Base-by-base conservation (phyloP, 805 yeast species). In the Myxozyma mucilagina region DNA sequence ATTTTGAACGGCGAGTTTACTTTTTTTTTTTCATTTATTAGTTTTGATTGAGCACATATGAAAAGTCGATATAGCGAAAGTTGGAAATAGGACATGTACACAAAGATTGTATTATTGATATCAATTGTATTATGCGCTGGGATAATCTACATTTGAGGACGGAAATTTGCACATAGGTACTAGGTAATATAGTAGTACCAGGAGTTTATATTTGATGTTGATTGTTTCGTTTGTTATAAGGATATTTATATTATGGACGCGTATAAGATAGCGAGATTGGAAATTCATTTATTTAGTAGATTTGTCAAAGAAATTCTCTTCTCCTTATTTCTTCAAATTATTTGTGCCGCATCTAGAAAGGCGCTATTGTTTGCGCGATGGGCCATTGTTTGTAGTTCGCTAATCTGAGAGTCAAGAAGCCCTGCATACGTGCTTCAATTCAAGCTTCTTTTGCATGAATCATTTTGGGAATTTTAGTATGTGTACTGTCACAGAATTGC, bases 51-150 rank as follows among this genome's bases (percentile, higher is more conserved):
- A 42, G 29, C 29, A 24, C 29, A 24, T 4, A 24, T 24, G 41
- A 31, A 11, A 31, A n/a, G 50, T 38, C 45, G 48, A 18, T 36
- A 32, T 16, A 16, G 45, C 36, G 41, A 39, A 20, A 18, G 42
- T 38, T 39, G 32, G 35, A 16, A 32, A 34, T 51, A 49, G 29
- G 44, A 32, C 35, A 34, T 57, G 47, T 52, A 39, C 42, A 38
- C 18, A 35, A 39, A 32, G 44, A 55, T 59, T 53, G 42, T 47
- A 29, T 16, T 53, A 41, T 55, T 34, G 41, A 18, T 42, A 43
- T 32, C 36, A 42, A 38, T 32, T 53, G 47, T 47, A 31, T 20
- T 51, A 35, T 41, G 58, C 44, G 38, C 52, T 29, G 39, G 20
- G n/a, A 10, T 16, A n/a, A 18, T 53, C 10, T 41, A 39, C 20